Evolutionary conservation across 2,329 filamentous ascomycete species (phyloP).

Genomic region (Colletotrichum karsti): DNA sequence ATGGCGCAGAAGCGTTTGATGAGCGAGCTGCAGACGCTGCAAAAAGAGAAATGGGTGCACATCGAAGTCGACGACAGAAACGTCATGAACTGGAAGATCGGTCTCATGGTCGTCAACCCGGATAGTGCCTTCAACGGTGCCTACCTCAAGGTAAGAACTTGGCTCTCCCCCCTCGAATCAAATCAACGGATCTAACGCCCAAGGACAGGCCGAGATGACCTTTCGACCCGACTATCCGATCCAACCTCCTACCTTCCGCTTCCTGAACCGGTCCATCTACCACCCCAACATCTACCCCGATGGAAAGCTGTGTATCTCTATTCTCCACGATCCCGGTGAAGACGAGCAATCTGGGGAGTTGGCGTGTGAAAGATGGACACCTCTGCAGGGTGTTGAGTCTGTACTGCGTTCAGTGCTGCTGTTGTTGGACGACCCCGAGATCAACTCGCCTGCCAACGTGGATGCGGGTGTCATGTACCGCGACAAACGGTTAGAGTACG

Average conservation of each 20-base stretch:
- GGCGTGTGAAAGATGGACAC: conserved; percentile 93
- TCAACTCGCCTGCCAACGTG: conserved; percentile 93
- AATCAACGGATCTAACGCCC: background rate
- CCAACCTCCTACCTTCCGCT: conserved; percentile 87
- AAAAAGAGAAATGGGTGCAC: conserved; percentile 93
- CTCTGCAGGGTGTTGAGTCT: conserved; percentile 92
- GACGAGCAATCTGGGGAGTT: conserved; percentile 91
- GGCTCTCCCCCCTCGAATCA: background rate
- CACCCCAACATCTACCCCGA: conserved; percentile 96
- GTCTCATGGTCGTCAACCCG: conserved; percentile 90
- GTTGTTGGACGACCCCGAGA: conserved; percentile 92
- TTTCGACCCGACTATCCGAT: conserved; percentile 93
- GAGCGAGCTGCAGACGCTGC: conserved; percentile 84
- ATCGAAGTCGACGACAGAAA: conserved; percentile 88
- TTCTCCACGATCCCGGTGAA: conserved; percentile 90
- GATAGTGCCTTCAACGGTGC: conserved; percentile 93
- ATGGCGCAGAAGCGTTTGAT: conserved; percentile 80
- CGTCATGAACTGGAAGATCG: conserved; percentile 87
- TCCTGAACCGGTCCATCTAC: conserved; percentile 76
- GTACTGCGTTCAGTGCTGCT: conserved; percentile 93
- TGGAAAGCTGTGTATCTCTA: conserved; percentile 94
- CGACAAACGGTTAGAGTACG: conserved; percentile 75
- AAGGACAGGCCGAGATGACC: conserved; percentile 77
- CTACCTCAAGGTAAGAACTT: conserved; percentile 75
- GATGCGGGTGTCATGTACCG: conserved; percentile 90